Evolutionary conservation across 2,329 filamentous ascomycete species (phyloP), one percentile per base, ranked within the genome.

Genomic region (Verticillium alfalfae): DNA sequence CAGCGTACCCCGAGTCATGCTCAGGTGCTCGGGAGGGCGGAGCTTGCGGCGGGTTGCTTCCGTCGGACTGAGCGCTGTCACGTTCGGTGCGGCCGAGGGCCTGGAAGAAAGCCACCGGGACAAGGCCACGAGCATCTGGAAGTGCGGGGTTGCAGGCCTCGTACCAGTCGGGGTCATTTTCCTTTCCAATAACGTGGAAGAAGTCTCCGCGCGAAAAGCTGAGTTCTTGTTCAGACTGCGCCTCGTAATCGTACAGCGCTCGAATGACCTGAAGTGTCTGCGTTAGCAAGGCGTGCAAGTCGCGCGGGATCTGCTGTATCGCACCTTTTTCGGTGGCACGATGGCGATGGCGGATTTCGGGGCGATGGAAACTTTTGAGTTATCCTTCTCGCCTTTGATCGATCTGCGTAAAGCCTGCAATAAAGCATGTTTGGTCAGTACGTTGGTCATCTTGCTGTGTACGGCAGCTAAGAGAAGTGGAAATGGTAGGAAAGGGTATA

Each of bases 141-240:
- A 97, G 82, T 58, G 91, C 86, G 64, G 95, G 95, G 73, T 99
- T 99, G 82, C 93, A 98, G 61, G 94, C 95, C 78, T 98, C 95
- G 83, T 97, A 99, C 94, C 95, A 99, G 73, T 97, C 92, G 49
- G 81, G 79, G 74, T 98, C 94, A 81, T 97, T 89, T 79, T 98
- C 95, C 75, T 94, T 90, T 70, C 91, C 92, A 75, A 98, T 94
- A 66, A 99, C 95, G 80, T 98, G 94, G 75, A 99, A 95, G 76
- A 98, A 99, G 75, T 99, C 95, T 71, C 95, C 95, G 73, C 92
- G 91, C 67, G 89, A 92, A 78, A 99, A 99, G 73, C 90, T 89
- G 70, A 99, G 83, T 79, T 97, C 89, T 73, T 94, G 89, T 60
- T 79, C 78, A 63, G 87, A 86, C 70, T 89, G 85, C 63, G 93